phyloP scores from a whole-genome alignment of 148 eudicot genomes.

The Fagopyrum tataricum region DNA sequence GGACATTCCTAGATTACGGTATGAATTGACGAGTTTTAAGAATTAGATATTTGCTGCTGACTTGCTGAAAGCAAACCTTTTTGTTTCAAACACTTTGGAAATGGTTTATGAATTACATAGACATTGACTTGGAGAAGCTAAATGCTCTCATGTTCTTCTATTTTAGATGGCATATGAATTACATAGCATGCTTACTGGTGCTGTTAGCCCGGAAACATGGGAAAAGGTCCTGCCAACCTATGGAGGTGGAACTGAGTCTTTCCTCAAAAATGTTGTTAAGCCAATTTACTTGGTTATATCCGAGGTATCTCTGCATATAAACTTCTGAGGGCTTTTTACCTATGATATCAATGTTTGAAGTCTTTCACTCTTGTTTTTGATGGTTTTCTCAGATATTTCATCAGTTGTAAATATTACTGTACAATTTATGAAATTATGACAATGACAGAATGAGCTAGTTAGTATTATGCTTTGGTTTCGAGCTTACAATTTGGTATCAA shows the following conservation, averaged over 20 bases:
- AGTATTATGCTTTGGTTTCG: not conserved
- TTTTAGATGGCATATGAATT: constrained; percentile 92
- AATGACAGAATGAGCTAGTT: not conserved
- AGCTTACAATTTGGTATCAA: not conserved
- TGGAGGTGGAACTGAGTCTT: constrained; percentile 66
- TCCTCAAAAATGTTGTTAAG: constrained; percentile 53
- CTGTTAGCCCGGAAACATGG: constrained; percentile 70
- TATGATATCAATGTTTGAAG: not conserved
- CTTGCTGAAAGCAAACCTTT: not conserved
- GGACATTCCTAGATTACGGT: no score
- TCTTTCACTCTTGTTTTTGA: not conserved
- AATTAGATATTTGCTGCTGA: not conserved
- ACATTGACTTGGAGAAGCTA: not conserved
- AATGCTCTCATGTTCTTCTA: not conserved
- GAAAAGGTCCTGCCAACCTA: constrained; percentile 81
- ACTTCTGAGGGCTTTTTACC: not conserved
- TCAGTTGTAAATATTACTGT: not conserved
- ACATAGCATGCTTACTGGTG: constrained; percentile 80
- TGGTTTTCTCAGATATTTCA: not conserved
- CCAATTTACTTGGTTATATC: constrained; percentile 68
- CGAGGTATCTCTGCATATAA: constrained; percentile 41
- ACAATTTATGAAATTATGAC: not conserved
- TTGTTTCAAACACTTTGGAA: not conserved
- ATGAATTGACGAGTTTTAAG: not conserved
- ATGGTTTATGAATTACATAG: no score